A percentile compares a stretch with the other conserved stretches of the same genome.
Evolutionary conservation across 1,284 basidiomycete genomes (phyloP).

Genomic region (Exobasidium cylindrosporum): DNA sequence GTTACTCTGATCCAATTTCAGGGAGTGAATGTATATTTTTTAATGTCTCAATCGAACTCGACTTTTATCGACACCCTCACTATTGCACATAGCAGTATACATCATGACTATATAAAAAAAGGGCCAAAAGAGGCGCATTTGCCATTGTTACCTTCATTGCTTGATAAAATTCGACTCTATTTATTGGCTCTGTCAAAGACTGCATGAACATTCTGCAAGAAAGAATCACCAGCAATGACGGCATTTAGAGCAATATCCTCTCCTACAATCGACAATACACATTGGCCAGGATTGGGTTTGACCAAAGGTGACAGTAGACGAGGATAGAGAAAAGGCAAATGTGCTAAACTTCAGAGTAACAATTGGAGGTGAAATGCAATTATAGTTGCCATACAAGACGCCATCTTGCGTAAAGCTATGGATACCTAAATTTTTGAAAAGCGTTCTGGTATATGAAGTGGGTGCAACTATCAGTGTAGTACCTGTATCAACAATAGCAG

Average conservation of each 20-base stretch:
- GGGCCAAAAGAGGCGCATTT: no score
- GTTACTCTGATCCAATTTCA: no score
- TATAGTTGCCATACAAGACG: slow-evolving; percentile 52
- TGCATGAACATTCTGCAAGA: slow-evolving; percentile 46
- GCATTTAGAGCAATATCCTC: slow-evolving; percentile 50
- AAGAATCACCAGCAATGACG: slow-evolving; percentile 58
- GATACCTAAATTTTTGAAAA: slow-evolving; percentile 60
- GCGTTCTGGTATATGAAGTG: slow-evolving; percentile 48
- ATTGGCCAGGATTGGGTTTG: slow-evolving; percentile 38
- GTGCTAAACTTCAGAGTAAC: slow-evolving; percentile 54
- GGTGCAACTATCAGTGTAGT: slow-evolving; percentile 59
- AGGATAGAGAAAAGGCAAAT: slow-evolving; percentile 31
- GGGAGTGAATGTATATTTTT: no score
- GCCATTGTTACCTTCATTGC: no score
- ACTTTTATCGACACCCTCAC: no score
- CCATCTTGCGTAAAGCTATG: slow-evolving; percentile 53
- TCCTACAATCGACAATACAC: slow-evolving; percentile 51
- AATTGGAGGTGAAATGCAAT: slow-evolving; percentile 45
- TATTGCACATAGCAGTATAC: no score
- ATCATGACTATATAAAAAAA: no score
- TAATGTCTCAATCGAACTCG: no score
- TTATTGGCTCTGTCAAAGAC: slow-evolving; percentile 56
- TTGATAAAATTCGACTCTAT: slow-evolving; percentile 58
- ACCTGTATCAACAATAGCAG: slow-evolving; percentile 63
- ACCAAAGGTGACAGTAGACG: slow-evolving; percentile 35